Percentiles rank a stretch among this genome's conserved stretches.
These are phyloP conservation scores for Talaromyces sp. DNA, from an alignment of 2,329 filamentous ascomycete genomes.

Conservation along the genomic window DNA sequence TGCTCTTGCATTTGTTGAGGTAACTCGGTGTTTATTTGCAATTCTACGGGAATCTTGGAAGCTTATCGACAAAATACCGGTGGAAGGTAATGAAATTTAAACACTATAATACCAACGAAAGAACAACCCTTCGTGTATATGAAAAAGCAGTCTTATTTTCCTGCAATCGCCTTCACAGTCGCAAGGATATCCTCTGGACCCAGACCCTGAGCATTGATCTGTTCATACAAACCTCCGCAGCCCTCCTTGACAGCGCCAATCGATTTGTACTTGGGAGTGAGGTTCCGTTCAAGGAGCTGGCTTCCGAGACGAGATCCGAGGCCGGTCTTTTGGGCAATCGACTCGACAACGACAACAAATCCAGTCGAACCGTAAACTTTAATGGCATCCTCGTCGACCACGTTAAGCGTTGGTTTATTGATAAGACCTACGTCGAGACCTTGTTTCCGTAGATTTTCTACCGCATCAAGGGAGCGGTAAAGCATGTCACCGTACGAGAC, in stretches of 20 bases:
- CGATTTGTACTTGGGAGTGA: slow-evolving; percentile 32
- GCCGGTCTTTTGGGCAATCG: slow-evolving; percentile 36
- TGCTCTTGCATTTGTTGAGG: background rate
- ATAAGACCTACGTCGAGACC: slow-evolving; percentile 34
- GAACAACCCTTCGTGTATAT: background rate
- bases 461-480: slow-evolving; percentile 35
- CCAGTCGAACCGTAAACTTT: slow-evolving; percentile 29
- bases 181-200: slow-evolving; percentile 29
- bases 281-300: slow-evolving; percentile 30
- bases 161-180: slow-evolving; percentile 22
- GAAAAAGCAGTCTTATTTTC: slow-evolving; percentile 9
- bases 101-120: background rate
- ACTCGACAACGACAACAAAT: slow-evolving; percentile 35
- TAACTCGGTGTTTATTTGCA: background rate
- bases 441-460: slow-evolving; percentile 30
- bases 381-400: slow-evolving; percentile 35
- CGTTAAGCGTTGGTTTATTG: slow-evolving; percentile 36
- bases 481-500: slow-evolving; percentile 37
- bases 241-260: slow-evolving; percentile 36
- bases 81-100: no score
- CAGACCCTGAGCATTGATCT: slow-evolving; percentile 33
- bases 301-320: slow-evolving; percentile 33
- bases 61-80: background rate
- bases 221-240: slow-evolving; percentile 33
- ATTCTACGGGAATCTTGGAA: background rate